Base-by-base conservation (phyloP, 441 rosid species). In the Syzygium syzygioides region DNA sequence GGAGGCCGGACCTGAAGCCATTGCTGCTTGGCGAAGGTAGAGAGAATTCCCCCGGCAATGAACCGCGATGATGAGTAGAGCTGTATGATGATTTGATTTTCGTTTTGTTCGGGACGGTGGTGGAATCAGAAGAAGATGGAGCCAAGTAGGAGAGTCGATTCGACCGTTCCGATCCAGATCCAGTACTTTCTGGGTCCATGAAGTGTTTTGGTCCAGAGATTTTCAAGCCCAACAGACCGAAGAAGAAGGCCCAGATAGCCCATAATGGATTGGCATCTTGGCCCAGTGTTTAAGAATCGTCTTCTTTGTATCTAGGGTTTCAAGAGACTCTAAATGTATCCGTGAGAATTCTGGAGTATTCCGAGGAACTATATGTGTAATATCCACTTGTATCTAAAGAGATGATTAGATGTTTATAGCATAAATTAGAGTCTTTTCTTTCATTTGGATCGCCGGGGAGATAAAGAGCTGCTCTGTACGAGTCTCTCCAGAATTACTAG, bases 1-100 rank as follows among this genome's bases (percentile, higher is more conserved):
- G 83, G 52, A 37, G 83, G n/a, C 52, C 52, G 5, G 52, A 87
- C 88, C 88, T 87, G 88, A 87, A 71, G 85, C 88, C 88, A 87
- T 87, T 50, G 88, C n/a, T 4, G 83, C 83, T 28, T 37, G 32
- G n/a, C n/a, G n/a, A 23, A 76, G 83, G 52, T 6, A 45, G 52
- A 23, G 52, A 76, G 83, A 12, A 41, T 41, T 15, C 41, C 83
- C 83, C 5, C 83, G 19, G 52, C 17, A 20, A 19, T 3, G 80
- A 41, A 68, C 15, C 79, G 45, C 79, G 79, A 66, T 20, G 79
- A 25, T 3, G 5, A 71, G 50, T 37, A 5, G 48, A 71, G 23
- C 7, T 6, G 52, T 23, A 6, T 7, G 83, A 23, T 23, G 83
- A 37, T 76, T 76, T 41, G 83, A 41, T 76, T 4, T 41, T 41